A percentile compares a stretch with the other conserved stretches of the same genome.
Conservation (phyloP, 1,139 yeast species). For the Kurtzmaniella quercitrusa region DNA sequence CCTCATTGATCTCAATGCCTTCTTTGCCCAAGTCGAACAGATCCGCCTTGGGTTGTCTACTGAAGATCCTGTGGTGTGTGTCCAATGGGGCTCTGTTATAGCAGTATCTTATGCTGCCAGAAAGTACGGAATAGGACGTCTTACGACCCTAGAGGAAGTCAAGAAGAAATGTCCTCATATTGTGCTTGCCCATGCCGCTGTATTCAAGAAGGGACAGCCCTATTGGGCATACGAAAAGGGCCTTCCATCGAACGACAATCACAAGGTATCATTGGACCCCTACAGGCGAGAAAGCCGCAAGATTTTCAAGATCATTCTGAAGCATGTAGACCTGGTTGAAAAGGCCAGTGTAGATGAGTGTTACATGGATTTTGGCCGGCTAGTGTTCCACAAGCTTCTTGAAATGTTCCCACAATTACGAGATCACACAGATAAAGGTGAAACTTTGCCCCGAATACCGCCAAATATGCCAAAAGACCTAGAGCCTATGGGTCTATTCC, state of each 20-base stretch:
- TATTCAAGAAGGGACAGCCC: slow-evolving; percentile 80
- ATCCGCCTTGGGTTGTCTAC: slow-evolving; percentile 59
- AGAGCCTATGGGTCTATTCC: slow-evolving; percentile 27
- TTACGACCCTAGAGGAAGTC: slow-evolving; percentile 70
- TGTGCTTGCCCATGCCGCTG: slow-evolving; percentile 88
- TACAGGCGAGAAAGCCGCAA: slow-evolving; percentile 84
- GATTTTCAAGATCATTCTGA: slow-evolving; percentile 58
- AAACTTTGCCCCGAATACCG: slow-evolving; percentile 50
- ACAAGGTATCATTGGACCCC: slow-evolving; percentile 88
- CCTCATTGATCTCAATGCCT: slow-evolving; percentile 89
- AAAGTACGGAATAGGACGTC: slow-evolving; percentile 71
- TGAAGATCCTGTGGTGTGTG: slow-evolving; percentile 86
- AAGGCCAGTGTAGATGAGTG: slow-evolving; percentile 97
- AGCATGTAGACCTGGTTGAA: slow-evolving; percentile 64
- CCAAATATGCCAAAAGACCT: slow-evolving; percentile 26
- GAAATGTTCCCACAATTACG: slow-evolving; percentile 24
- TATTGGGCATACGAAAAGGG: slow-evolving; percentile 65
- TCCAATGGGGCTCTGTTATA: slow-evolving; percentile 85
- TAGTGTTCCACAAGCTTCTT: slow-evolving; percentile 21
- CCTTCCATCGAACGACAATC: slow-evolving; percentile 43
- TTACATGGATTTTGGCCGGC: slow-evolving; percentile 71
- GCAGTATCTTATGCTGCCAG: slow-evolving; percentile 92
- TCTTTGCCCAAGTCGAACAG: slow-evolving; percentile 92
- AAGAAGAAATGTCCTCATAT: slow-evolving; percentile 68
- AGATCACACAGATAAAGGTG: slow-evolving; percentile 15